Conservation (phyloP, 495 filamentous ascomycete genomes). For the Physcia stellaris region DNA sequence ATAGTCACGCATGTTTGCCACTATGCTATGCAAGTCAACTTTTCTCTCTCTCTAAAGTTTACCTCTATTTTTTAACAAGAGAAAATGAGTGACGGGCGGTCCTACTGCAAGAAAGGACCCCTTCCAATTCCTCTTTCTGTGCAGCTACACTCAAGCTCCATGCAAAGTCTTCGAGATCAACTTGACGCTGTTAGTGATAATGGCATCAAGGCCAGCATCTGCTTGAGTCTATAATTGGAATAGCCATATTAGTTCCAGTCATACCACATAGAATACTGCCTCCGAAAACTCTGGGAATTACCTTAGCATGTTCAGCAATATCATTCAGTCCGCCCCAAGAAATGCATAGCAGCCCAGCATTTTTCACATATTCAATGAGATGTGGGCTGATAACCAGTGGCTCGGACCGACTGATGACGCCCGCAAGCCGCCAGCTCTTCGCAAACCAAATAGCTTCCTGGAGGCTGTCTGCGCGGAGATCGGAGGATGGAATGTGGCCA, state of each 20-base stretch:
- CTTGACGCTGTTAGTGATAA: slow-evolving; percentile 15
- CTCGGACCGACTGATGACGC: slow-evolving; percentile 23
- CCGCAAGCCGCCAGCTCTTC: slow-evolving; percentile 21
- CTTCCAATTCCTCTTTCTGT: no score
- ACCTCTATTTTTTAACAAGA: no score
- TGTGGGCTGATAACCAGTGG: slow-evolving; percentile 21
- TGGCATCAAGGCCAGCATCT: slow-evolving; percentile 13
- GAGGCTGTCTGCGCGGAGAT: slow-evolving; percentile 22
- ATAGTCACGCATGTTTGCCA: no score
- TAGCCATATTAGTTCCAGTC: background rate
- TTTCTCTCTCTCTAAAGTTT: no score
- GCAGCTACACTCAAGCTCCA: no score
- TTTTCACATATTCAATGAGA: slow-evolving; percentile 19
- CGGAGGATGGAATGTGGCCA: slow-evolving; percentile 17
- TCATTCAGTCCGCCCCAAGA: slow-evolving; percentile 24
- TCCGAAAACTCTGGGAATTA: no score
- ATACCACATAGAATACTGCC: background rate
- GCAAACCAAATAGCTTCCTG: slow-evolving; percentile 27
- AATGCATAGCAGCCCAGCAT: slow-evolving; percentile 17
- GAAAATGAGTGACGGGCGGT: no score
- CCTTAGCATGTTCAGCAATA: slow-evolving; percentile 15
- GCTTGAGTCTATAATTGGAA: slow-evolving; percentile 11
- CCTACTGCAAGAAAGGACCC: no score
- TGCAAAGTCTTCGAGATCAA: slow-evolving; percentile 7
- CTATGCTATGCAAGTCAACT: no score